A percentile compares a stretch with the other conserved stretches of the same genome.
Evolutionary conservation across 2,329 filamentous ascomycete genomes (phyloP).

Genomic region (Knufia fluminis): DNA sequence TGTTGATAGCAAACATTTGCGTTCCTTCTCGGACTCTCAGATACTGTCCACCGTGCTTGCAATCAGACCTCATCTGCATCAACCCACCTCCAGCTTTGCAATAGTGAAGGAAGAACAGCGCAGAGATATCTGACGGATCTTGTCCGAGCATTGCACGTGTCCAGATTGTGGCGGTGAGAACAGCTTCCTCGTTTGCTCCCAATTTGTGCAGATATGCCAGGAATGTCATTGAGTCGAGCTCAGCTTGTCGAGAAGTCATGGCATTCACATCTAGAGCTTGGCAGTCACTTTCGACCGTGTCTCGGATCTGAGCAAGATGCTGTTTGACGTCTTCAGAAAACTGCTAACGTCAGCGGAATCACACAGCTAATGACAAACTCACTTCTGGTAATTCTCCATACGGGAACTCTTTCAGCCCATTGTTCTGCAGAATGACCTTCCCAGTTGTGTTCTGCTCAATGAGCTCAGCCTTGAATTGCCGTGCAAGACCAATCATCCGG

Average conservation of each 20-base stretch:
- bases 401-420: constrained; percentile 9
- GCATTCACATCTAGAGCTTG: constrained; percentile 26
- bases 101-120: constrained; percentile 49
- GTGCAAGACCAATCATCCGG: constrained; percentile 31
- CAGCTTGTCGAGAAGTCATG: constrained; percentile 16
- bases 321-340: constrained; percentile 22
- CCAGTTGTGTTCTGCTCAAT: constrained; percentile 43
- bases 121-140: constrained; percentile 42
- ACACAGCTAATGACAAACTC: background rate
- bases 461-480: constrained; percentile 32
- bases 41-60: constrained; percentile 45
- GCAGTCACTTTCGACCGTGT: constrained; percentile 31
- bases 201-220: constrained; percentile 30
- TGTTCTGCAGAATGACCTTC: constrained; percentile 34
- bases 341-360: constrained; percentile 8
- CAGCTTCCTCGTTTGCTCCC: constrained; percentile 25
- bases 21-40: constrained; percentile 42
- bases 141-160: constrained; percentile 44
- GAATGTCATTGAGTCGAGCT: constrained; percentile 32
- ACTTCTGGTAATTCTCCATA: background rate
- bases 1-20: constrained; percentile 31
- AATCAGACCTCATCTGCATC: constrained; percentile 44
- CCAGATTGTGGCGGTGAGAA: constrained; percentile 37
- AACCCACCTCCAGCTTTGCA: constrained; percentile 45
- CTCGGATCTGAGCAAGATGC: constrained; percentile 28